Base-by-base conservation (phyloP, 352 stramenopile species). In the Phytopythium aichiense region DNA sequence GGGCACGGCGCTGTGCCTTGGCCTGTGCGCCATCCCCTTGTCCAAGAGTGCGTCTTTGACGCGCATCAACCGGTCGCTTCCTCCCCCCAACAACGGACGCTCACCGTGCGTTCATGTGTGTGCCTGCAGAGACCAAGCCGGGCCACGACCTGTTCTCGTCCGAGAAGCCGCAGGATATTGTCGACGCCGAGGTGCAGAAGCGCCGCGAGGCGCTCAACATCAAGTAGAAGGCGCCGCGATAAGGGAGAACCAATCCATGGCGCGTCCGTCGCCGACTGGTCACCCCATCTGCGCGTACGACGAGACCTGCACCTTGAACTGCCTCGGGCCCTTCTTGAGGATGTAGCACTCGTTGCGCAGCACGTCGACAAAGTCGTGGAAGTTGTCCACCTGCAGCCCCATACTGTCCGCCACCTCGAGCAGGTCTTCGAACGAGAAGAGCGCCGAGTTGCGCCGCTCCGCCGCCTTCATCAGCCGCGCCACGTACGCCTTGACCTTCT, bases 301-400 rank as follows among this genome's bases (percentile, higher is more conserved):
- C 25, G 77, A 80, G 15, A 87, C 65, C 60, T 90, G 86, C 31
- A 95, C 72, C 64, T 94, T 85, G 61, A 88, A 95, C 42, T 91
- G 71, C 20, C 85, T 75, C 2, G 80, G 78, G 11, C 87, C 87
- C 69, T 92, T 91, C 72, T 94, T 95, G 28, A 95, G 63, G 9
- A 96, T 60, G 54, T 92, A 94, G 40, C 80, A 89, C 56, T 95
- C 82, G 63, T 96, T 87, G 61, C 87, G 88, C n/a, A 96, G 65
- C 30, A 91, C 81, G 58, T 95, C 85, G 40, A 95, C 68, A 64
- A 95, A 92, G 60, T 94, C 87, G 8, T 73, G 63, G 65, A 96
- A 93, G 65, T 93, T 79, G 56, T 88, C 85, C 9, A 94, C 81
- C 45, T 91, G 69, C 18, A 91, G 77, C 49, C 64, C 78, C 69